Conservation (phyloP, 2,329 filamentous ascomycete species). For the Exophiala sp. region DNA sequence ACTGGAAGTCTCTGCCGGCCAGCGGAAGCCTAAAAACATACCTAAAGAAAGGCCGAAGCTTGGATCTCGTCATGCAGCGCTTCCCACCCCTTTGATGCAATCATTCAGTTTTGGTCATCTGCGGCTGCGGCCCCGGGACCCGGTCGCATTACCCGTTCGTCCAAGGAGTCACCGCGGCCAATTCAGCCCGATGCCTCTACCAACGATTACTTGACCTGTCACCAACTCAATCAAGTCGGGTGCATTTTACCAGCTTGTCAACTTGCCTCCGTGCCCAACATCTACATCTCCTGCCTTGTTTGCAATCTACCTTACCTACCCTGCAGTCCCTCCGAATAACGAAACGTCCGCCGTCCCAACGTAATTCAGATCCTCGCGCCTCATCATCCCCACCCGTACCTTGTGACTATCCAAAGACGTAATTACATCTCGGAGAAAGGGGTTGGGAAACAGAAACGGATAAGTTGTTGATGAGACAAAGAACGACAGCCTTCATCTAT, state of each 20-base stretch:
- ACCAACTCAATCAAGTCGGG: slow-evolving; percentile 1
- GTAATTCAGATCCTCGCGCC: slow-evolving; percentile 1
- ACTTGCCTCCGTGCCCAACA: slow-evolving; percentile 2
- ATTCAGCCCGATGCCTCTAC: slow-evolving; percentile 7
- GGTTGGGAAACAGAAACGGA: slow-evolving; percentile 1
- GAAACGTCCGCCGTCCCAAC: neutral
- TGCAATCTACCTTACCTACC: too few relatives aligned
- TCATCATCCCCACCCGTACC: slow-evolving; percentile 7
- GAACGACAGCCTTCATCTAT: slow-evolving; percentile 3
- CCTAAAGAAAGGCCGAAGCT: neutral
- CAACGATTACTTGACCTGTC: slow-evolving; percentile 8
- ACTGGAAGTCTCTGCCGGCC: neutral
- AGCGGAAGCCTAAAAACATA: neutral
- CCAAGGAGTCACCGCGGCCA: neutral
- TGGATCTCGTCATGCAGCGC: slow-evolving; percentile 3
- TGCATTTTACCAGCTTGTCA: neutral
- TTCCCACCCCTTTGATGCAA: neutral
- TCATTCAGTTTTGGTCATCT: neutral
- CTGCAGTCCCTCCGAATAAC: neutral
- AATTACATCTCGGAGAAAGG: neutral
- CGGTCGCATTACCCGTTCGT: neutral
- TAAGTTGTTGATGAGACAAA: slow-evolving; percentile 11
- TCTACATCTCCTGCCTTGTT: slow-evolving; percentile 1
- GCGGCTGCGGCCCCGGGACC: neutral
- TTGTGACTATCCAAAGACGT: slow-evolving; percentile 11